Base-by-base conservation (phyloP, 2,329 filamentous ascomycete species). In the Colletotrichum tropicale region DNA sequence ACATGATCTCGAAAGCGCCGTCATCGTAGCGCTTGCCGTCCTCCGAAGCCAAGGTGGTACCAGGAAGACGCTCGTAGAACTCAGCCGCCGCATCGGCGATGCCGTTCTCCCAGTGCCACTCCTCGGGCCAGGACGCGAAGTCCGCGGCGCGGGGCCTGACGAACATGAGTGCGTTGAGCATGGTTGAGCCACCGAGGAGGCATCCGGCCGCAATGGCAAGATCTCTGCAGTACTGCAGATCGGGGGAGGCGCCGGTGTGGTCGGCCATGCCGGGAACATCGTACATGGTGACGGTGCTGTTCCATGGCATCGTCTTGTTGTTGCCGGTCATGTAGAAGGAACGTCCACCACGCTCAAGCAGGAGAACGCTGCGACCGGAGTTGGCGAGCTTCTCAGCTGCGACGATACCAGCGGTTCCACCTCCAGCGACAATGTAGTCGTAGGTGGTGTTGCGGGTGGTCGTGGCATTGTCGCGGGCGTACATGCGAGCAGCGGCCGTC, bases 171-270 rank as follows among this genome's bases (percentile, higher is more conserved):
- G 78, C 79, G 74, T 81, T 81, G 70, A 83, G 75, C 18, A 77
- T 78, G 7, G 80, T 81, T 1, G 80, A 80, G 30, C 82, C 82
- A 52, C 82, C 82, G n/a, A 84, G 81, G 13, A 84, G 77, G 67
- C 82, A 84, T 9, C 80, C 81, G 10, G 81, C 81, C 8, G 76
- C 74, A 15, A 71, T 71, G n/a, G 80, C 78, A 9, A 79, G 78
- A 71, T 84, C 82, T 16, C 61, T 78, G 77, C 81, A 83, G 62
- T 79, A 79, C 28, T 68, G 76, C 24, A 70, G 66, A 13, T 76
- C 52, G 4, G 72, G 64, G 15, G 60, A 62, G 15, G 58, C 43
- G 24, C 73, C 62, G 15, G 77, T 66, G 69, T 66, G 70, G 43
- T 76, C 58, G 9, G 74, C 65, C 66, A 80, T 66, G 24, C 70